phyloP scores from a whole-genome alignment of 495 filamentous ascomycete species.

The Endocarpon pusillum region DNA sequence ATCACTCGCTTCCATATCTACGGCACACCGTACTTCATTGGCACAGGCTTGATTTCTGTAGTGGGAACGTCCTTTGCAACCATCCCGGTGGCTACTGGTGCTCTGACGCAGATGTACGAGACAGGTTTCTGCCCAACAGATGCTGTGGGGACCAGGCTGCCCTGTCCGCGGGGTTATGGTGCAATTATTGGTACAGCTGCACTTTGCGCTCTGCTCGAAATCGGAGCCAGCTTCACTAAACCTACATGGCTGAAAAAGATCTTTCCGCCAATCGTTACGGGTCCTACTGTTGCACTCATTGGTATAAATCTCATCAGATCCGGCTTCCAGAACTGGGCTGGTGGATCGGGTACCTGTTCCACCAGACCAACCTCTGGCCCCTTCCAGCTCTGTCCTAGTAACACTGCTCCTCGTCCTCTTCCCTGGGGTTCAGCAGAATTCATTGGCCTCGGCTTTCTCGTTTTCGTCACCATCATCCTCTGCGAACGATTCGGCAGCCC shows the following conservation, averaged over 20 bases:
- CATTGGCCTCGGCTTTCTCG: conserved; percentile 77
- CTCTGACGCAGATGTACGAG: conserved; percentile 68
- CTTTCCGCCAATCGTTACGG: conserved; percentile 83
- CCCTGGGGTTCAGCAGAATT: conserved; percentile 81
- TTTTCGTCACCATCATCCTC: conserved; percentile 77
- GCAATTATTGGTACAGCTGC: conserved; percentile 61
- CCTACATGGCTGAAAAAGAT: conserved; percentile 51
- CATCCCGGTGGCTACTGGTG: conserved; percentile 67
- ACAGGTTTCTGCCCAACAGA: conserved; percentile 58
- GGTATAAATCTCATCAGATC: conserved; percentile 57
- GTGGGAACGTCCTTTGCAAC: conserved; percentile 77
- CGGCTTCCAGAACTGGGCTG: conserved; percentile 74
- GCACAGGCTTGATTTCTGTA: conserved; percentile 81
- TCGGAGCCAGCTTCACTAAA: conserved; percentile 58
- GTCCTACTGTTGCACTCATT: conserved; percentile 64
- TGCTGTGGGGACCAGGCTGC: conserved; percentile 44
- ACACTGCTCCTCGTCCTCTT: conserved; percentile 58
- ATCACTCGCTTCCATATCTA: conserved; percentile 73
- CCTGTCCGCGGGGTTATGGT: conserved; percentile 76
- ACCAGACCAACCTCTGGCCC: conserved; percentile 34
- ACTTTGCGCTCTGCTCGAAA: conserved; percentile 55
- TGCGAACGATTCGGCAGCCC: conserved; percentile 74
- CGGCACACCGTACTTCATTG: conserved; percentile 68
- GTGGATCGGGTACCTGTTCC: conserved; percentile 50
- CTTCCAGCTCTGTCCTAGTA: conserved; percentile 57